Conservation (phyloP, 805 yeast species). For the Lachancea quebecensis region DNA sequence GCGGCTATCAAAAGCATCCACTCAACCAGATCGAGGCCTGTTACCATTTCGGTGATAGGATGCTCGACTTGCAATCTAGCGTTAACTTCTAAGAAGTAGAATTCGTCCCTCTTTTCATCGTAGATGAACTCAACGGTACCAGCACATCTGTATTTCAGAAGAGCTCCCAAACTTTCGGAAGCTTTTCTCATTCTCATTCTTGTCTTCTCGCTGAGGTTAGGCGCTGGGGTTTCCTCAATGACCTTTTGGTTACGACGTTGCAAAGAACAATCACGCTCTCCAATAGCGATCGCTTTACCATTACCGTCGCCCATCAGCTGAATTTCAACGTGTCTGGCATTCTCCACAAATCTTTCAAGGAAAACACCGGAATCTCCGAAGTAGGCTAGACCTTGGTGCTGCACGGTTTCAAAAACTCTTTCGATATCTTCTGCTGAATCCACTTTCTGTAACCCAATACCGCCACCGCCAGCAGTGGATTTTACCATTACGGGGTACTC, state of each 20-base stretch:
- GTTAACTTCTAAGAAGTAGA: conserved; percentile 92
- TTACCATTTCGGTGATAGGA: conserved; percentile 92
- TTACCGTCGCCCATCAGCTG: conserved; percentile 95
- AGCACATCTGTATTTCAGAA: conserved; percentile 89
- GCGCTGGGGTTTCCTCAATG: conserved; percentile 43
- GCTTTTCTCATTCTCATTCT: conserved; percentile 43
- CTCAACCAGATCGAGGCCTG: conserved; percentile 91
- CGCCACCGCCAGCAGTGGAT: conserved; percentile 99
- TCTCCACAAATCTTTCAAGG: conserved; percentile 87
- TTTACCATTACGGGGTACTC: conserved; percentile 93
- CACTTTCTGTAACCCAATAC: conserved; percentile 93
- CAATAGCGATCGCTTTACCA: conserved; percentile 88
- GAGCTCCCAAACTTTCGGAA: conserved; percentile 40
- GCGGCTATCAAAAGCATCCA: conserved; percentile 96
- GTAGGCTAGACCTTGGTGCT: conserved; percentile 87
- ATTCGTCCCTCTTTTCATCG: conserved; percentile 78
- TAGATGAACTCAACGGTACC: conserved; percentile 96
- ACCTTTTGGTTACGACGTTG: conserved; percentile 81
- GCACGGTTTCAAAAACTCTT: conserved; percentile 80
- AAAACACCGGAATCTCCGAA: conserved; percentile 96
- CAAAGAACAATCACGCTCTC: conserved; percentile 96
- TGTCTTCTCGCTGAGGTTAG: conserved; percentile 47
- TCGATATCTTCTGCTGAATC: conserved; percentile 75
- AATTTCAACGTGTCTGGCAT: conserved; percentile 93
- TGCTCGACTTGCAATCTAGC: conserved; percentile 97